phyloP scores from a whole-genome alignment of 768 basidiomycete species.

The Tylopilus subfusipes region DNA sequence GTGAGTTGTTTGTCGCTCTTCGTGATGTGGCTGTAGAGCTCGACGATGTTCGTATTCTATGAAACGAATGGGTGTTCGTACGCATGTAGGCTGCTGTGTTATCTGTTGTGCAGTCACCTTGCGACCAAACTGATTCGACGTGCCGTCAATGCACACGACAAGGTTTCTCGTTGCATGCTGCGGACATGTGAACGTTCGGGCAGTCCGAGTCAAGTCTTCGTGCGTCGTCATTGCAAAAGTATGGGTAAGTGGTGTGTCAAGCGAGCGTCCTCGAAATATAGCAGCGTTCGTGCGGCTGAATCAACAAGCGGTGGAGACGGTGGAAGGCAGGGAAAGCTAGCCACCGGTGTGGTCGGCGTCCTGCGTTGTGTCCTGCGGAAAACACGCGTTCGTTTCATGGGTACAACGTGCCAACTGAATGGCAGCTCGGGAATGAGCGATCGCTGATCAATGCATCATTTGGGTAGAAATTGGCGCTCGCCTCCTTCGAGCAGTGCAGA shows the following conservation, averaged over 20 bases:
- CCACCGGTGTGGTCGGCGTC: background rate
- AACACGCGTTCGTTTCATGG: conserved; percentile 9
- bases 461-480: background rate
- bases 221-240: conserved; percentile 4
- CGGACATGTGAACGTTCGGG: conserved; percentile 4
- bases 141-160: conserved; percentile 40
- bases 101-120: conserved; percentile 29
- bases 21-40: conserved; percentile 36
- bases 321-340: background rate
- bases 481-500: background rate
- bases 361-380: background rate
- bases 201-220: background rate
- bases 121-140: conserved; percentile 37
- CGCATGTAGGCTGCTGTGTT: no score
- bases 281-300: background rate
- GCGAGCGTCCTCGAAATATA: background rate
- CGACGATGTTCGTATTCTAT: conserved; percentile 43
- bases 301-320: background rate
- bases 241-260: background rate
- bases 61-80: background rate
- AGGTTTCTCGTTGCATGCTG: conserved; percentile 14
- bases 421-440: background rate
- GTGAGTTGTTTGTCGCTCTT: conserved; percentile 35
- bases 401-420: conserved; percentile 11
- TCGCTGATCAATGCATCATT: background rate